phyloP scores from a whole-genome alignment of 768 basidiomycete species.

The Rhizopogon sp. region DNA sequence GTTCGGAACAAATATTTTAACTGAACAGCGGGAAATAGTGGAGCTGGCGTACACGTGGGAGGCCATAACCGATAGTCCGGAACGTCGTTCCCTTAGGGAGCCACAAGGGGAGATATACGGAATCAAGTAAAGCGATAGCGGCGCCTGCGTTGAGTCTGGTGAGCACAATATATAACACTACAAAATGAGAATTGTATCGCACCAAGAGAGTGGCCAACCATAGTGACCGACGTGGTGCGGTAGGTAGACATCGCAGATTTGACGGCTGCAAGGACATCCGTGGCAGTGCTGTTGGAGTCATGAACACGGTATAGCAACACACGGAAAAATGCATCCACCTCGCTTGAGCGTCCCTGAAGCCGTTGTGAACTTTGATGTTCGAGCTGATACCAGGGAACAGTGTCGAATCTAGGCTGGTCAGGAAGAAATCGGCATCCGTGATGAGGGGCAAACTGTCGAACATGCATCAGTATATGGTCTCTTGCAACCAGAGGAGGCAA shows the following conservation, averaged over 20 bases:
- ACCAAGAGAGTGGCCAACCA: slow-evolving; percentile 42
- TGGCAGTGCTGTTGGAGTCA: slow-evolving; percentile 30
- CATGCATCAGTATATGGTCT: background rate
- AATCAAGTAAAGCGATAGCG: slow-evolving; percentile 32
- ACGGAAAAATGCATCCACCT: slow-evolving; percentile 24
- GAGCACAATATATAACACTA: background rate
- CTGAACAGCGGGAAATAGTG: background rate
- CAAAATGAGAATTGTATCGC: background rate
- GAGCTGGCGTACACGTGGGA: slow-evolving; percentile 26
- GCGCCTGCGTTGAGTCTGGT: slow-evolving; percentile 20
- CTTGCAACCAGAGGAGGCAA: background rate
- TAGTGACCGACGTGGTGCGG: slow-evolving; percentile 32
- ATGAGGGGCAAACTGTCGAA: slow-evolving; percentile 28
- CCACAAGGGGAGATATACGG: slow-evolving; percentile 35
- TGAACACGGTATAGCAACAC: background rate
- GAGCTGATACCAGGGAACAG: slow-evolving; percentile 48
- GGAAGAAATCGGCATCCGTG: slow-evolving; percentile 38
- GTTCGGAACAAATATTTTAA: background rate
- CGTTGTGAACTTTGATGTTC: slow-evolving; percentile 38
- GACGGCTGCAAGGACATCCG: slow-evolving; percentile 40
- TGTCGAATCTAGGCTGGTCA: slow-evolving; percentile 26
- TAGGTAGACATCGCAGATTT: slow-evolving; percentile 31
- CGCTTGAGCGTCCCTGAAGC: slow-evolving; percentile 42
- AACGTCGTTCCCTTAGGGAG: slow-evolving; percentile 29
- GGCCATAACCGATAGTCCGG: slow-evolving; percentile 27